Conservation (phyloP, 352 stramenopile genomes). For the Phytophthora crassamura region DNA sequence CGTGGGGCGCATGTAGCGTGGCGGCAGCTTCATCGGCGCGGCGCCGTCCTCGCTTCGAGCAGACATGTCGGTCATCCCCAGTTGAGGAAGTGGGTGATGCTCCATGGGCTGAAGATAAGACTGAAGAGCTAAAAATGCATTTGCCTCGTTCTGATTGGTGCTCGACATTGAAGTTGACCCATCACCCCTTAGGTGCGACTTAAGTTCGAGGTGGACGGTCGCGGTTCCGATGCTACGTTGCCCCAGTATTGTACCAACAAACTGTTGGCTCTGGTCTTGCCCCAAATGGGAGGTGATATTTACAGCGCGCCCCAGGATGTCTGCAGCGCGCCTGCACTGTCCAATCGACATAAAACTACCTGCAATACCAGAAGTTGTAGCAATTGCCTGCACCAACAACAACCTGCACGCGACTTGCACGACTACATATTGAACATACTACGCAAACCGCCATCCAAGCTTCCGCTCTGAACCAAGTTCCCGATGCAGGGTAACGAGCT, state of each 20-base stretch:
- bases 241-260: no score
- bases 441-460: no score
- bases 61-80: constrained; percentile 16
- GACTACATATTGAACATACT: no score
- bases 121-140: constrained; percentile 22
- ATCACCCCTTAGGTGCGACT: constrained; percentile 20
- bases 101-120: neutral
- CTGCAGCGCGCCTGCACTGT: no score
- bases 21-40: constrained; percentile 36
- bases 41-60: constrained; percentile 7
- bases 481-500: no score
- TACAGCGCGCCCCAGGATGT: no score
- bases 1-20: constrained; percentile 84
- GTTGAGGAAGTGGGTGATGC: neutral
- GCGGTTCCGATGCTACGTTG: constrained; percentile 22
- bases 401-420: no score
- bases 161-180: constrained; percentile 26
- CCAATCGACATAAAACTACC: no score
- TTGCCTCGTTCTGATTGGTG: constrained; percentile 10
- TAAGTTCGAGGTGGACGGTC: constrained; percentile 21
- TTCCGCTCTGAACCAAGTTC: no score
- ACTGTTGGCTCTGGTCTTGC: constrained; percentile 17
- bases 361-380: no score
- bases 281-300: no score
- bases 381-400: no score